Evolutionary conservation across 2,329 filamentous ascomycete genomes (phyloP), one percentile per base, ranked within the genome.

Genomic region (Endothia cerciana): DNA sequence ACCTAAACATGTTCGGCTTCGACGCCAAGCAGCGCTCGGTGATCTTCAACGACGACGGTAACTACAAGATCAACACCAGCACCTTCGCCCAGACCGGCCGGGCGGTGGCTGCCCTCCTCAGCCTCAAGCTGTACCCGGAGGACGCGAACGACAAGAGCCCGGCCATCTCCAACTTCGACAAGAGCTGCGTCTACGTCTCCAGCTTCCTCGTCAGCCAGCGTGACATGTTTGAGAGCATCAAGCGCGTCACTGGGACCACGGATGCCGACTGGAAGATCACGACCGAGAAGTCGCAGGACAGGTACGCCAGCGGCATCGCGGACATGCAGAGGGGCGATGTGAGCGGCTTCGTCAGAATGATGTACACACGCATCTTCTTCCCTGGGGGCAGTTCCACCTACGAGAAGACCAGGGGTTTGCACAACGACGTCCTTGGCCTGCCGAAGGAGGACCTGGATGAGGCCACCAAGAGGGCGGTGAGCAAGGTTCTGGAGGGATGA

Each of bases 161-260:
- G 1, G 66, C 67, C 38, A 49, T 73, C 58, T 66, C 65, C 0
- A 62, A 69, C 17, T 72, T 64, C 58, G 41, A 38, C 45, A 86
- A 88, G 73, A 79, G 81, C 60, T 69, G 71, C 0, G 72, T 89
- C 1, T 85, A 81, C 70, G 70, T 89, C 13, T 80, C 78, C 8
- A 88, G 84, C 67, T 91, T 90, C 76, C 73, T 77, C 13, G 70
- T 88, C 67, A 86, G 76, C 66, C 89, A 92, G 74, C 80, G 81
- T 13, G 88, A 91, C 11, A 91, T 91, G 79, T 81, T 91, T 63
- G 82, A 84, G 47, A 83, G 82, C n/a, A 75, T 89, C 15, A 81
- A 88, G 71, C 82, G 84, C 0, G 87, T 88, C 4, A 84, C 85
- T 0, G 82, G 82, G 0, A 86, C 83, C 0, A 83, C 77, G 1